Evolutionary conservation across 2,329 filamentous ascomycete genomes (phyloP).

Genomic region (Cercospora sp.): DNA sequence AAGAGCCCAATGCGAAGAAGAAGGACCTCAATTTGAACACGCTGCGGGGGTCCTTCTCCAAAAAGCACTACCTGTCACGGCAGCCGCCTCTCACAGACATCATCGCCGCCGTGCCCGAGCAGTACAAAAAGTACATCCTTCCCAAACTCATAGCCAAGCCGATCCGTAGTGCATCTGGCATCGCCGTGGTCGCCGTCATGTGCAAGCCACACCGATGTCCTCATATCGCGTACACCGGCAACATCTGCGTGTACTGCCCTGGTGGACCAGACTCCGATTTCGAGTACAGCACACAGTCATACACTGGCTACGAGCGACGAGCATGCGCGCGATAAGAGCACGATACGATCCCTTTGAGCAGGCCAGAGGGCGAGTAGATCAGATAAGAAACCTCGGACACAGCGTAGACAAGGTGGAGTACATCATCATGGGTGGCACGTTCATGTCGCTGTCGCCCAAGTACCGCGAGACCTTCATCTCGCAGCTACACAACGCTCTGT

Average conservation of each 20-base stretch:
- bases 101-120: slow-evolving; percentile 96
- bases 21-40: slow-evolving; percentile 93
- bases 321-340: slow-evolving; percentile 95
- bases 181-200: slow-evolving; percentile 98
- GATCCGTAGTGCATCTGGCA: slow-evolving; percentile 91
- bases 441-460: slow-evolving; percentile 89
- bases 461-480: slow-evolving; percentile 94
- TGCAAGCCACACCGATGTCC: slow-evolving; percentile 98
- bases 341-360: slow-evolving; percentile 98
- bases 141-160: slow-evolving; percentile 96
- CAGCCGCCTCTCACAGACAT: slow-evolving; percentile 94
- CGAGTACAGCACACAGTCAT: slow-evolving; percentile 98
- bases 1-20: slow-evolving; percentile 69
- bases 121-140: slow-evolving; percentile 98
- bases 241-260: slow-evolving; percentile 98
- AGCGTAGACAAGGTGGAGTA: slow-evolving; percentile 99
- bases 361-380: slow-evolving; percentile 90
- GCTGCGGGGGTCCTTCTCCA: slow-evolving; percentile 80
- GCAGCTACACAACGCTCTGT: slow-evolving; percentile 93
- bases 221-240: slow-evolving; percentile 96
- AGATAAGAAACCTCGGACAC: slow-evolving; percentile 92
- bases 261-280: slow-evolving; percentile 98
- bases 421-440: slow-evolving; percentile 99
- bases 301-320: slow-evolving; percentile 97
- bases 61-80: slow-evolving; percentile 85